Evolutionary conservation across 257 asterid species (phyloP), one percentile per base, ranked within the genome.

Genomic region (Cinchona pubescens): DNA sequence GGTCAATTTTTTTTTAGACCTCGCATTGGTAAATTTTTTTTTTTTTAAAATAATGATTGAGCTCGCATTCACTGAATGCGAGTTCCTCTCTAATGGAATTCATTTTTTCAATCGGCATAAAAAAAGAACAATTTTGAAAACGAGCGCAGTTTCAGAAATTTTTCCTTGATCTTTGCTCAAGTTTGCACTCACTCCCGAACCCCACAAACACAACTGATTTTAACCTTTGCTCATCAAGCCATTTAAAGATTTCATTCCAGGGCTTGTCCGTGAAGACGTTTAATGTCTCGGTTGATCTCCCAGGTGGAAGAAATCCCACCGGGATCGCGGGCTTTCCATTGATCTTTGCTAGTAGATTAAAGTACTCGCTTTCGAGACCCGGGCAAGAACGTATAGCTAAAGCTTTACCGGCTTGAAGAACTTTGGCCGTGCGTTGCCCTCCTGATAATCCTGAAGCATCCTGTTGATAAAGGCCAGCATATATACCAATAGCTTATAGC

Each of bases 251-350:
- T 9, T 51, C 5, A 23, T 34, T 70, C 75, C 75, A 70, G 6
- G 61, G 9, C 6, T 48, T 34, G 15, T 51, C 34, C 12, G 1
- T 1, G 14, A 19, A 53, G 27, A 21, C 7, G 23, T 3, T 37
- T 19, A 4, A 18, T n/a, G 68, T 15, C 23, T 14, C 46, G 19
- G 23, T 16, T 45, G 35, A 18, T n/a, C 29, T 70, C 10, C 45
- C 75, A 19, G 75, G 75, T 19, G 75, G 75, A 51, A 70, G 75
- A 12, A 70, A 51, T 8, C 75, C 75, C 4, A 70, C 64, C 3
- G 75, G 64, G 38, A 70, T 70, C 19, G 64, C 48, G 21, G 75
- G 64, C 32, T 70, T 70, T 34, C 75, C 75, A 10, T 63, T 5
- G 63, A 70, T 51, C 75, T 51, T 51, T 9, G 19, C 75, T 34